phyloP scores from a whole-genome alignment of 2,329 filamentous ascomycete genomes.

The Ophiocordyceps robertsii region DNA sequence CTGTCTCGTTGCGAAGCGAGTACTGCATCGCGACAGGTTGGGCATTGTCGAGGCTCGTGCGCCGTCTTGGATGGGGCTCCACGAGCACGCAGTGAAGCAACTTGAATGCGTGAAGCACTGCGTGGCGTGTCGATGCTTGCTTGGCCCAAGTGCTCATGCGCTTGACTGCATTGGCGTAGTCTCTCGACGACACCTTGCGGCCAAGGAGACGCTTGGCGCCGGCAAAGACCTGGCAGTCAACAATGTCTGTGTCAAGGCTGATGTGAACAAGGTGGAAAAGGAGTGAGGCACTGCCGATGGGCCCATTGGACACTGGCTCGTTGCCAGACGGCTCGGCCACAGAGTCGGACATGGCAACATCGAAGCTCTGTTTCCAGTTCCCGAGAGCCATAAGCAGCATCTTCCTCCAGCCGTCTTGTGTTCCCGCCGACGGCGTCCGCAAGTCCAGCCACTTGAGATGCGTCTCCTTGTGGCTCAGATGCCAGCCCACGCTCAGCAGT shows the following conservation, averaged over 20 bases:
- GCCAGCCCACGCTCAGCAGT: conserved; percentile 81
- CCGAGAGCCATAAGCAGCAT: conserved; percentile 70
- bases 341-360: conserved; percentile 43
- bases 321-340: conserved; percentile 24
- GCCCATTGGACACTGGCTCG: conserved; percentile 34
- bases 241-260: conserved; percentile 76
- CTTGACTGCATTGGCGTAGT: conserved; percentile 58
- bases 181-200: conserved; percentile 61
- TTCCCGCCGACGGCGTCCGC: conserved; percentile 42
- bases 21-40: conserved; percentile 39
- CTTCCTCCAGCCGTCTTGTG: conserved; percentile 64
- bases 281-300: conserved; percentile 68
- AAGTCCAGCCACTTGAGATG: conserved; percentile 71
- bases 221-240: conserved; percentile 82
- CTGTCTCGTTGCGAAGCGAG: conserved; percentile 61
- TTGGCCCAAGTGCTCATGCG: conserved; percentile 73
- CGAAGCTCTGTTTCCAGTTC: conserved; percentile 76
- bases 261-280: conserved; percentile 82
- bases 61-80: conserved; percentile 25
- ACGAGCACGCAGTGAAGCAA: conserved; percentile 68
- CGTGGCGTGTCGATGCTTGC: conserved; percentile 61
- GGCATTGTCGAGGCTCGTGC: conserved; percentile 4
- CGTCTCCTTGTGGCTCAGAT: conserved; percentile 75
- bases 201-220: conserved; percentile 66
- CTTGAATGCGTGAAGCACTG: conserved; percentile 71